Evolutionary conservation across 202 grass and related monocot genomes (phyloP).

Genomic region (Dendrocalamus latiflorus): DNA sequence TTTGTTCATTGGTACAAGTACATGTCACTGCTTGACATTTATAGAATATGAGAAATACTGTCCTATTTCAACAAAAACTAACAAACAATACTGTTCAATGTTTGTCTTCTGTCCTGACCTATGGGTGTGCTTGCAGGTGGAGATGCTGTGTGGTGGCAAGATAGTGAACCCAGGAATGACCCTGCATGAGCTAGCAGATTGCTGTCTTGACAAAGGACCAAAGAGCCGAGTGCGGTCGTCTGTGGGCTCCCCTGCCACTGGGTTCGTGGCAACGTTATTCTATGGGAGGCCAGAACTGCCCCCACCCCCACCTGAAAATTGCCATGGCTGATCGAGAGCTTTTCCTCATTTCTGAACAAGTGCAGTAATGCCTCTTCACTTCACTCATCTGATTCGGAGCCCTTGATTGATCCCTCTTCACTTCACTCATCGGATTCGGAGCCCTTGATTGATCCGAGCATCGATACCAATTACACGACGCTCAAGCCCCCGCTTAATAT

Average conservation of each 20-base stretch:
- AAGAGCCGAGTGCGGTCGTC: conserved; percentile 28
- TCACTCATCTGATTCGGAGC: not conserved
- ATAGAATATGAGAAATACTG: not conserved
- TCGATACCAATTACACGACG: not conserved
- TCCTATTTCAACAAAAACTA: not conserved
- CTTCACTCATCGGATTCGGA: too few relatives aligned
- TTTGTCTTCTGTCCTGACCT: not conserved
- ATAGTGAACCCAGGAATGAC: conserved; percentile 34
- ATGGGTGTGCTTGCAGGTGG: conserved; percentile 44
- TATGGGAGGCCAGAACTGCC: conserved; percentile 38
- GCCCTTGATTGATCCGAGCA: not conserved
- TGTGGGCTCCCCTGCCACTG: too few relatives aligned
- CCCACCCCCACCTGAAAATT: not conserved
- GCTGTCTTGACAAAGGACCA: conserved; percentile 36
- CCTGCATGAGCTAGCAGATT: conserved; percentile 40
- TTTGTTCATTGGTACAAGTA: not conserved
- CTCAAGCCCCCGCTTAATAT: not conserved
- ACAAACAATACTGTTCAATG: not conserved
- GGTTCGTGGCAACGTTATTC: conserved; percentile 39
- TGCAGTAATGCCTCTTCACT: not conserved
- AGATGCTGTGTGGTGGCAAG: conserved; percentile 44
- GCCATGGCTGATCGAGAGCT: not conserved
- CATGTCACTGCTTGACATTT: not conserved
- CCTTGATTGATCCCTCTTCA: too few relatives aligned
- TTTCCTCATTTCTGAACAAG: not conserved